Conservation (phyloP, 768 basidiomycete genomes). For the Galerina marginata region DNA sequence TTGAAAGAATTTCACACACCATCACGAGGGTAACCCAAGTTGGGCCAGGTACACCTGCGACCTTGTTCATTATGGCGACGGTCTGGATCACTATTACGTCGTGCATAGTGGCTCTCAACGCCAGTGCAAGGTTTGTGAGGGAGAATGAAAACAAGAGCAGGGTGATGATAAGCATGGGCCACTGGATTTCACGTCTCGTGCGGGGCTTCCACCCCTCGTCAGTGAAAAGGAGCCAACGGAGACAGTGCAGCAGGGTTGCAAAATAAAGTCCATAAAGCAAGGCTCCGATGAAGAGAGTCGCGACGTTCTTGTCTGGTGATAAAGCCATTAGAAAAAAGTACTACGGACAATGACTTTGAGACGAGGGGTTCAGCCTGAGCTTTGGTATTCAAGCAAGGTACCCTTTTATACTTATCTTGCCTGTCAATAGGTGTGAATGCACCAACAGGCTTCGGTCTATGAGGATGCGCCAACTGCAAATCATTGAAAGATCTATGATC, state of each 20-base stretch:
- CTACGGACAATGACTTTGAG: too few relatives aligned
- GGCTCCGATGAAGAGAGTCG: slow-evolving; percentile 14
- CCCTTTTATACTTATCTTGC: too few relatives aligned
- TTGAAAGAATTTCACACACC: not conserved
- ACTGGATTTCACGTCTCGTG: slow-evolving; percentile 3
- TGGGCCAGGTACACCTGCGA: slow-evolving; percentile 11
- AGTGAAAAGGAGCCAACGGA: slow-evolving; percentile 20
- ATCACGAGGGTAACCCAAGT: slow-evolving; percentile 6
- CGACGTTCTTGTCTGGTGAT: slow-evolving; percentile 15
- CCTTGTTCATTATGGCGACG: not conserved
- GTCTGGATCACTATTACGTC: not conserved
- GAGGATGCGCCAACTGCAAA: too few relatives aligned
- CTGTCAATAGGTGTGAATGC: too few relatives aligned
- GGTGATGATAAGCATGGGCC: slow-evolving; percentile 14
- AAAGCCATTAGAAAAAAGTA: not conserved
- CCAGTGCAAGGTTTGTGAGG: not conserved
- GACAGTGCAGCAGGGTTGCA: slow-evolving; percentile 12
- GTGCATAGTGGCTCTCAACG: slow-evolving; percentile 7
- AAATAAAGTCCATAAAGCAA: slow-evolving; percentile 18
- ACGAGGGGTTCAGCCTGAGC: too few relatives aligned
- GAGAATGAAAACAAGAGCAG: slow-evolving; percentile 9
- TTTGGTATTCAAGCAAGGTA: too few relatives aligned
- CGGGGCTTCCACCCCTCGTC: slow-evolving; percentile 20
- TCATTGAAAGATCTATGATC: too few relatives aligned
- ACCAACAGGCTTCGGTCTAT: too few relatives aligned